A percentile compares a stretch with the other conserved stretches of the same genome.
phyloP scores from a whole-genome alignment of 2,329 filamentous ascomycete genomes.

The Penicillium sp. region DNA sequence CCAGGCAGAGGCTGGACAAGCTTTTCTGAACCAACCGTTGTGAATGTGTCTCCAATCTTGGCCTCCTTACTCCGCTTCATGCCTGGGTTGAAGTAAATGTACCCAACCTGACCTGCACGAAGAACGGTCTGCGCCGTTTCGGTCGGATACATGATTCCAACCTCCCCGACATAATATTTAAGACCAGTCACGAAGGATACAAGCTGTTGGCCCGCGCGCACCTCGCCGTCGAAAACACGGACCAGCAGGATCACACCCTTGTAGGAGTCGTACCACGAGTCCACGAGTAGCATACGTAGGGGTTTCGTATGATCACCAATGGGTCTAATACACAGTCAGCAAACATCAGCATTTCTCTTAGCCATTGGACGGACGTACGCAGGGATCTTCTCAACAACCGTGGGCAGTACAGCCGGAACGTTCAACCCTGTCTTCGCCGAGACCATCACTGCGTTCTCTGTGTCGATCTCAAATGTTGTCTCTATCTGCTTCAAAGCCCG shows the following conservation, averaged over 20 bases:
- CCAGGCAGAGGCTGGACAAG: constrained; percentile 77
- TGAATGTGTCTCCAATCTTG: constrained; percentile 94
- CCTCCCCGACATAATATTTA: constrained; percentile 91
- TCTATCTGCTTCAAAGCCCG: constrained; percentile 82
- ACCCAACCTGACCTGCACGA: constrained; percentile 90
- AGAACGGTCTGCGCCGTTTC: constrained; percentile 76
- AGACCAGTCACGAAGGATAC: constrained; percentile 81
- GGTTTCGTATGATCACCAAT: constrained; percentile 68
- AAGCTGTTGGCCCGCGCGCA: constrained; percentile 80
- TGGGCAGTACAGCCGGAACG: constrained; percentile 75
- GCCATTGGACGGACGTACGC: constrained; percentile 42
- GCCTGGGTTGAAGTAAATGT: constrained; percentile 94
- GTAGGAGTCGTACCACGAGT: constrained; percentile 98
- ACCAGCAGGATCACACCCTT: constrained; percentile 90
- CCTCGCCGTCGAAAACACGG: constrained; percentile 80
- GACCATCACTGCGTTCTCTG: constrained; percentile 68
- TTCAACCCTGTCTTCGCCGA: constrained; percentile 94
- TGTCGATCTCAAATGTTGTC: constrained; percentile 81
- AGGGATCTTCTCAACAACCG: constrained; percentile 80
- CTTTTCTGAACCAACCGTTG: constrained; percentile 71
- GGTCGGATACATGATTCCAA: constrained; percentile 91
- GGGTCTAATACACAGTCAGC: constrained; percentile 49
- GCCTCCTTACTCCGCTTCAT: constrained; percentile 97
- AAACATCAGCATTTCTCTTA: neutral
- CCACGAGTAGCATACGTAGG: constrained; percentile 80